Conservation (phyloP, 108 stramenopile genomes). For the Bacterosira constricta region DNA sequence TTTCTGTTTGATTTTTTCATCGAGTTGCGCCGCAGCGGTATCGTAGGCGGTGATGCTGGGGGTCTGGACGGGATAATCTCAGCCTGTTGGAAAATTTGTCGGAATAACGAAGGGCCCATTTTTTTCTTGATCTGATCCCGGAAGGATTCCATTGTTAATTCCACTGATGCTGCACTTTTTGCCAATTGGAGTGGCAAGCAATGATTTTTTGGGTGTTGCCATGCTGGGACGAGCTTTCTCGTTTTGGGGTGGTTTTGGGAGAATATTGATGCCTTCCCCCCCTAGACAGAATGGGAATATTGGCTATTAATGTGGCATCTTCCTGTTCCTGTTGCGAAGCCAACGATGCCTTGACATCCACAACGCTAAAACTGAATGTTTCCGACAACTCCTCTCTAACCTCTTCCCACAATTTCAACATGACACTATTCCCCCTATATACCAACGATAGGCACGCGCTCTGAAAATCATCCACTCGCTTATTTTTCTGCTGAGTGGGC, state of each 20-base stretch:
- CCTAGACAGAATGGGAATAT: neutral
- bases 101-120: constrained; percentile 12
- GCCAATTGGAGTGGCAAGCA: too few relatives aligned
- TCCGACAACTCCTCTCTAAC: constrained; percentile 1
- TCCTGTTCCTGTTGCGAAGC: too few relatives aligned
- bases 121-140: constrained; percentile 8
- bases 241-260: constrained; percentile 25
- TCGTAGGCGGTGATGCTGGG: constrained; percentile 5
- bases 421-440: constrained; percentile 14
- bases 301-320: neutral
- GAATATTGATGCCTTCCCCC: neutral
- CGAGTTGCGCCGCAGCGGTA: neutral
- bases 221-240: neutral
- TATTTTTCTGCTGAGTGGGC: neutral
- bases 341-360: neutral
- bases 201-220: neutral
- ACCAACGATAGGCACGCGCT: constrained; percentile 2
- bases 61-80: neutral
- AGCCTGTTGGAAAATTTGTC: constrained; percentile 3
- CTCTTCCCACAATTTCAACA: constrained; percentile 31
- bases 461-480: constrained; percentile 6
- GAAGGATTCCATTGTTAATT: constrained; percentile 5
- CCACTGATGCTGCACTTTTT: neutral
- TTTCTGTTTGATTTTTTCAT: constrained; percentile 6
- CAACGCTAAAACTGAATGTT: neutral